phyloP scores from a whole-genome alignment of 352 stramenopile species.

The Phytophthora ohioensis region DNA sequence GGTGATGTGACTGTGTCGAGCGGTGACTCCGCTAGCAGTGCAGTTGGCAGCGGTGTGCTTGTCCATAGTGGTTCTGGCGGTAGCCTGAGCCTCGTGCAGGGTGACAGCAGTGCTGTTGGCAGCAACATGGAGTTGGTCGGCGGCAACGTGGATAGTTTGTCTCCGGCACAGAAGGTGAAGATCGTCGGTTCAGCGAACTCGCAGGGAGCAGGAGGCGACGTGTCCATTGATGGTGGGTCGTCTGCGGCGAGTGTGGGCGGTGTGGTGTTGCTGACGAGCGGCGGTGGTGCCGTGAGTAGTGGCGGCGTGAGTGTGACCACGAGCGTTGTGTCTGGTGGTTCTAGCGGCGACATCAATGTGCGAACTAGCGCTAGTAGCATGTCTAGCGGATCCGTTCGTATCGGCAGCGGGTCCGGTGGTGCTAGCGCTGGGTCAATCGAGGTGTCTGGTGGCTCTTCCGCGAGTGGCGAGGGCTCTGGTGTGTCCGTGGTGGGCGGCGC shows the following conservation, averaged over 20 bases:
- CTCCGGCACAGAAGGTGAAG: constrained; percentile 28
- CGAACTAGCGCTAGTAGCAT: constrained; percentile 26
- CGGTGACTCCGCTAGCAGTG: constrained; percentile 13
- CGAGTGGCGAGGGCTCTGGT: constrained; percentile 25
- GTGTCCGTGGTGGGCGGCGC: constrained; percentile 32
- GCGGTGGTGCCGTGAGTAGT: constrained; percentile 24
- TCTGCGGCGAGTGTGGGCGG: constrained; percentile 27
- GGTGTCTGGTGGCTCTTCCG: constrained; percentile 38
- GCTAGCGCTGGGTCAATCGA: constrained; percentile 31
- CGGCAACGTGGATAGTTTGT: constrained; percentile 23
- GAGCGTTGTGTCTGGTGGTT: constrained; percentile 21
- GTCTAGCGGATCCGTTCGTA: constrained; percentile 28
- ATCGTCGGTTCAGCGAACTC: constrained; percentile 31
- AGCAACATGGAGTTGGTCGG: constrained; percentile 36
- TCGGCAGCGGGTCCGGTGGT: constrained; percentile 27
- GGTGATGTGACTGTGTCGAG: constrained; percentile 21
- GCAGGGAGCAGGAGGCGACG: constrained; percentile 32
- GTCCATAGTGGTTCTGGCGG: constrained; percentile 34
- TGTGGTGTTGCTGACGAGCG: constrained; percentile 27
- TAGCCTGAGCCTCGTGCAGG: constrained; percentile 32
- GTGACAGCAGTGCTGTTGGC: constrained; percentile 27
- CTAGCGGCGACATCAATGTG: constrained; percentile 23
- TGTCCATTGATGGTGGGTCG: constrained; percentile 35
- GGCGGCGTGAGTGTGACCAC: constrained; percentile 26
- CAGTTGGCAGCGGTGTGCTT: constrained; percentile 23